phyloP scores from a whole-genome alignment of 345 rosid species.

The Pugionium cornutum region DNA sequence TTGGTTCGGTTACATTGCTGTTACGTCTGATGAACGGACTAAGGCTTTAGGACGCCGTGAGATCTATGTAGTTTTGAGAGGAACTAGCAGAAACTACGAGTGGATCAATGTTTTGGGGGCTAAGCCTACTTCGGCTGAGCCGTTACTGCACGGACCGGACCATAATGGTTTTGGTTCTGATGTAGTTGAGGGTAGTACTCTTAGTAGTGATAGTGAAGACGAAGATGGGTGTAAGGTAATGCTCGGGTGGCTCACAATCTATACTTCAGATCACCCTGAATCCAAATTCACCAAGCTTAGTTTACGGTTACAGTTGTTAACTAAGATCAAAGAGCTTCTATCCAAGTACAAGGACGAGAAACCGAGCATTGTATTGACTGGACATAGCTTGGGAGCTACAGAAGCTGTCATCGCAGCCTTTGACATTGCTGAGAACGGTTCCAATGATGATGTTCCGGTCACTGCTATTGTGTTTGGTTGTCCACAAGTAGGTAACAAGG shows the following conservation, averaged over 20 bases:
- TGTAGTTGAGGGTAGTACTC: too few species aligned
- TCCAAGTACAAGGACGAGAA: slow-evolving; percentile 55
- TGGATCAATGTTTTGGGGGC: slow-evolving; percentile 74
- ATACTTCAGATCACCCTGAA: slow-evolving; percentile 58
- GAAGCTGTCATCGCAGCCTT: slow-evolving; percentile 64
- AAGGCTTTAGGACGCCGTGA: slow-evolving; percentile 65
- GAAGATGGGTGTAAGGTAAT: slow-evolving; percentile 65
- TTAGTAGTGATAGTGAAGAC: too few species aligned
- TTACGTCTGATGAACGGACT: slow-evolving; percentile 57
- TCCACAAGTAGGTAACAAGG: slow-evolving; percentile 78
- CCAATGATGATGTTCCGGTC: slow-evolving; percentile 58
- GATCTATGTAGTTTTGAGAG: slow-evolving; percentile 70
- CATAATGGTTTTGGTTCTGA: slow-evolving; percentile 7
- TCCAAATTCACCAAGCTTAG: slow-evolving; percentile 66
- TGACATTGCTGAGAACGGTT: slow-evolving; percentile 69
- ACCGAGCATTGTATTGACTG: slow-evolving; percentile 59
- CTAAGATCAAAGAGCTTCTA: slow-evolving; percentile 53
- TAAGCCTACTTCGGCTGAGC: slow-evolving; percentile 48
- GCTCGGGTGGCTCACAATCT: slow-evolving; percentile 82
- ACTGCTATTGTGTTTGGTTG: slow-evolving; percentile 74
- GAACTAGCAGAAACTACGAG: slow-evolving; percentile 81
- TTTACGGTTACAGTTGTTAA: slow-evolving; percentile 55
- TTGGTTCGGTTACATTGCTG: slow-evolving; percentile 91
- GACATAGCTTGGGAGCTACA: slow-evolving; percentile 89
- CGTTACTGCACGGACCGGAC: slow-evolving; percentile 42